Percentiles rank a stretch among this genome's conserved stretches.
Evolutionary conservation across 2,329 filamentous ascomycete genomes (phyloP).

Genomic region (Neofusicoccum sp.): DNA sequence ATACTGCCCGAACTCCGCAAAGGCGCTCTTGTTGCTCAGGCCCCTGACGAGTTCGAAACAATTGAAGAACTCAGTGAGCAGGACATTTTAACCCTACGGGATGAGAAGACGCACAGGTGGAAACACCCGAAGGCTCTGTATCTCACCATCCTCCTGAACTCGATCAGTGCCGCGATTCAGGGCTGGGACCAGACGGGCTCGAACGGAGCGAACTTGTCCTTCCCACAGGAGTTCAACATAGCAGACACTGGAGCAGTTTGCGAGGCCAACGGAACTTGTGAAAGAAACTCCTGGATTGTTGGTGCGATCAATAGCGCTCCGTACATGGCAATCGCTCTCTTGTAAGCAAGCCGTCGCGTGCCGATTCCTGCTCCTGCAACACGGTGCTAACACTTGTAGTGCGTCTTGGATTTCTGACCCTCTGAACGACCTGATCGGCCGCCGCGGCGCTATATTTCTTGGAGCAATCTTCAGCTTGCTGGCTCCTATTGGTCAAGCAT

Average conservation of each 20-base stretch:
- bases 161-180: conserved; percentile 64
- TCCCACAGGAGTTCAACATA: conserved; percentile 56
- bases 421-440: conserved; percentile 28
- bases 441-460: conserved; percentile 30
- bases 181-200: conserved; percentile 27
- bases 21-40: conserved; percentile 72
- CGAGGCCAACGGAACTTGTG: conserved; percentile 24
- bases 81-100: conserved; percentile 59
- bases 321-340: conserved; percentile 22
- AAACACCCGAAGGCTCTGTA: conserved; percentile 61
- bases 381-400: background rate
- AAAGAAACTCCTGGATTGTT: conserved; percentile 30
- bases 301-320: conserved; percentile 25
- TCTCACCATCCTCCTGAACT: conserved; percentile 66
- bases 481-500: conserved; percentile 34
- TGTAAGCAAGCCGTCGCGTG: background rate
- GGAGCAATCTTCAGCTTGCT: conserved; percentile 29
- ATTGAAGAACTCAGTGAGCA: conserved; percentile 61
- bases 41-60: conserved; percentile 61
- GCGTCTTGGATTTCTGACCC: conserved; percentile 11
- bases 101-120: conserved; percentile 68
- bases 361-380: background rate
- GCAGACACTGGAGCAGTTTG: conserved; percentile 26
- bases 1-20: conserved; percentile 61
- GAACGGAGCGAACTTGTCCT: conserved; percentile 58